Conservation (phyloP, 768 basidiomycete genomes). For the Zangia roseola region DNA sequence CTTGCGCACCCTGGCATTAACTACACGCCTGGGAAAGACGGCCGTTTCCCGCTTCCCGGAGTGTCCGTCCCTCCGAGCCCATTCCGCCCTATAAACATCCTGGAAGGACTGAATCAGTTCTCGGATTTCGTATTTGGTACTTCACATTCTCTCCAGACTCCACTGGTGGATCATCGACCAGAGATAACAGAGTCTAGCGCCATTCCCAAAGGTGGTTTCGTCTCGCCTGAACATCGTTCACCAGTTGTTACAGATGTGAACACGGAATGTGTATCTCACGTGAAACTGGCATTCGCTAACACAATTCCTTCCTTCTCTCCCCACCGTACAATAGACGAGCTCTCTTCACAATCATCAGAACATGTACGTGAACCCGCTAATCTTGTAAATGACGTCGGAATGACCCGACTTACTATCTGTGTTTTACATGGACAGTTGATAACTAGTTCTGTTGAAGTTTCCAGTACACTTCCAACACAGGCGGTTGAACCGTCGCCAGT, state of each 20-base stretch:
- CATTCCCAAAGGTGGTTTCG: constrained; percentile 31
- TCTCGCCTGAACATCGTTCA: constrained; percentile 45
- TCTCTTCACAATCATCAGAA: constrained; percentile 22
- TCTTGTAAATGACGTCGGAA: constrained; percentile 3
- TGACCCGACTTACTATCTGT: constrained; percentile 1
- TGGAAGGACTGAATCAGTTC: constrained; percentile 26
- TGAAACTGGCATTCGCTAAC: constrained; percentile 1
- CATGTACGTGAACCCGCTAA: constrained; percentile 9
- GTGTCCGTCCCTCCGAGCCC: constrained; percentile 28
- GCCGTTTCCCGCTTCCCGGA: constrained; percentile 14
- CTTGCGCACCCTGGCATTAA: constrained; percentile 13
- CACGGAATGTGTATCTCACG: neutral
- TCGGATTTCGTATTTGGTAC: constrained; percentile 6
- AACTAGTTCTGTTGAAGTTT: neutral
- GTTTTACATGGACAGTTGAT: constrained; percentile 4
- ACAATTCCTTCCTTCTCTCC: constrained; percentile 8
- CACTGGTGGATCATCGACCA: constrained; percentile 3
- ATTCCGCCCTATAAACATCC: constrained; percentile 32
- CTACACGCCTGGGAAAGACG: constrained; percentile 17
- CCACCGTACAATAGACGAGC: constrained; percentile 18
- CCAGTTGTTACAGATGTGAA: constrained; percentile 17
- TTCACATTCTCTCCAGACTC: neutral
- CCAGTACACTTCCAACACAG: constrained; percentile 1
- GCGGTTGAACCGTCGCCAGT: constrained; percentile 1
- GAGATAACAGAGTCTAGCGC: constrained; percentile 2